phyloP scores from a whole-genome alignment of 352 stramenopile species.

The Blastocystis sp. region DNA sequence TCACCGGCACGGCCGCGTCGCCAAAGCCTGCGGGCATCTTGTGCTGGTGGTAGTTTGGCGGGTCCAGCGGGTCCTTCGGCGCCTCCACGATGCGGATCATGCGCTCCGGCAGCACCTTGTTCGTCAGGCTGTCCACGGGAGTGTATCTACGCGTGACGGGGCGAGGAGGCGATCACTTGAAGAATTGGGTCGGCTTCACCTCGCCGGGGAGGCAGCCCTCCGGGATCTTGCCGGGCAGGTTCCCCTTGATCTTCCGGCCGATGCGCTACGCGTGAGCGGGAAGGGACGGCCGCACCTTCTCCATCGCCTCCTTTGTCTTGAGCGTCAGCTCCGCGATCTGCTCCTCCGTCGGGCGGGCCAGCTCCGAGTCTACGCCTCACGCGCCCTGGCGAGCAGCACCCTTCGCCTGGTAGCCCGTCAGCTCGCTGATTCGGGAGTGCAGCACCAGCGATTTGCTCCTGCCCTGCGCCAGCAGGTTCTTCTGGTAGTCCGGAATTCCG shows the following conservation, averaged over 20 bases:
- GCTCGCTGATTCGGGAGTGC: conserved; percentile 26
- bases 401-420: conserved; percentile 11
- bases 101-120: conserved; percentile 77
- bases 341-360: conserved; percentile 77
- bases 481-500: conserved; percentile 82
- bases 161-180: conserved; percentile 71
- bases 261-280: conserved; percentile 72
- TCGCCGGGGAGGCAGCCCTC: conserved; percentile 71
- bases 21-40: conserved; percentile 87
- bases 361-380: conserved; percentile 71
- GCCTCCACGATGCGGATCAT: conserved; percentile 97
- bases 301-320: conserved; percentile 81
- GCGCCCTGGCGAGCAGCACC: background rate
- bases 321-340: conserved; percentile 77
- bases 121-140: conserved; percentile 73
- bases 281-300: conserved; percentile 74
- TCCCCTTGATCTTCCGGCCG: conserved; percentile 80
- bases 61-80: conserved; percentile 97
- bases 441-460: conserved; percentile 75
- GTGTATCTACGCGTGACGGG: conserved; percentile 71
- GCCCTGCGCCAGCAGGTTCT: conserved; percentile 93
- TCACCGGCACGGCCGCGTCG: conserved; percentile 84
- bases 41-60: conserved; percentile 96
- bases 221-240: conserved; percentile 45
- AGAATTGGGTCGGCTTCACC: conserved; percentile 78